Conservation (phyloP, 1,284 basidiomycete genomes). For the Pseudozyma tsukubaensis region DNA sequence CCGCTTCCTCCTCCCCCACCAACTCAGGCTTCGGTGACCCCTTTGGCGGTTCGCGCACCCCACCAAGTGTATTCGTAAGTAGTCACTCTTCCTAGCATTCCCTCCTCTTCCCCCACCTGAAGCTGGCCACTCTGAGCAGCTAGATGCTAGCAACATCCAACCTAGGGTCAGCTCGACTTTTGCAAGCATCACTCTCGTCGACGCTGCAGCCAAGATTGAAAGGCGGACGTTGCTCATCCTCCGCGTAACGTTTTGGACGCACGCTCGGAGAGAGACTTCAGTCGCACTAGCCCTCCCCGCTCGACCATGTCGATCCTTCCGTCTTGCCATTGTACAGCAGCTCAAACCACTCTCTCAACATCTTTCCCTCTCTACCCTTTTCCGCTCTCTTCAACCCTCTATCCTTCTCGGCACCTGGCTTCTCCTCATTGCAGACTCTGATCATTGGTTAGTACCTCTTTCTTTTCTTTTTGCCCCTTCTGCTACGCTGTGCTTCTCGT, state of each 20-base stretch:
- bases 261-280: neutral
- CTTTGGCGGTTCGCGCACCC: slow-evolving; percentile 38
- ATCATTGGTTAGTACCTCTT: slow-evolving; percentile 59
- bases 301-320: neutral
- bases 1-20: slow-evolving; percentile 17
- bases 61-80: slow-evolving; percentile 63
- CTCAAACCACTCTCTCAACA: neutral
- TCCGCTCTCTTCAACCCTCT: neutral
- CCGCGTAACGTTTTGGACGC: too few relatives aligned
- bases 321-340: slow-evolving; percentile 10
- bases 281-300: neutral
- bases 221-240: too few relatives aligned
- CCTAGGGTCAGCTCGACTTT: too few relatives aligned
- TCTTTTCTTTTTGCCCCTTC: slow-evolving; percentile 11
- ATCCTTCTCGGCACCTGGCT: neutral
- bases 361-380: neutral
- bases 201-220: neutral
- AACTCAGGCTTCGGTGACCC: slow-evolving; percentile 17
- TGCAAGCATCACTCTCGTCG: neutral
- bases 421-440: slow-evolving; percentile 41
- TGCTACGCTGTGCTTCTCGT: slow-evolving; percentile 9
- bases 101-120: neutral
- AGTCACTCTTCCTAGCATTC: neutral
- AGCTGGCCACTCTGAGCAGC: neutral
- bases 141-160: neutral